Evolutionary conservation across 164 flowering plant genomes (phyloP), one percentile per base, ranked within the genome.

Genomic region (Macadamia integrifolia): DNA sequence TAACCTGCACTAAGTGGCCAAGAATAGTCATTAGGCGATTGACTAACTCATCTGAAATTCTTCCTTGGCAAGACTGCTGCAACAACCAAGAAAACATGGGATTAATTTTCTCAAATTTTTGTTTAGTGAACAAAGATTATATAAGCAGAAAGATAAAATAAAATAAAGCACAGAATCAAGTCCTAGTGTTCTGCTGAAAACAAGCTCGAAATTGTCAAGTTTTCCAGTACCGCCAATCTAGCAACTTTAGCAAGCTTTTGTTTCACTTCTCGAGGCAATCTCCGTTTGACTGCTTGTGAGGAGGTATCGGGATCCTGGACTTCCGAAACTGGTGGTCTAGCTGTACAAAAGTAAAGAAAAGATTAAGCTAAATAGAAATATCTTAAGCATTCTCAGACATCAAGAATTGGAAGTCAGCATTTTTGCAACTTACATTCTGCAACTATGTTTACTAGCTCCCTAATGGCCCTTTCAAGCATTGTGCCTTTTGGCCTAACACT

Each of bases 211-310:
- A 50, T 11, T 35, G 40, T 5, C 3, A 35, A 35, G 40, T 35
- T 35, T 31, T 66, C 58, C 18, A 62, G 59, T 93, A 95, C 99
- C 94, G 96, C 94, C 68, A 92, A 61, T 83, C 93, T 87, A 70
- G 99, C 98, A 84, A 95, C 96, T 92, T 91, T 95, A 66, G 90
- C 97, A 82, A 95, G 94, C 83, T 87, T 95, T 74, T 85, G 85
- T 77, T 95, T 95, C 72, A 95, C 78, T 77, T 92, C 99, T 66
- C 81, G 84, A 52, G 99, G 93, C 78, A 95, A 83, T 76, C 99
- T 90, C 80, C 96, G 86, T 79, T 95, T 95, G 59, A 89, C 75
- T 31, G 83, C 85, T 69, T 89, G 98, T 35, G 84, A 73, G 64
- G 95, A 77, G 67, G 70, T 70, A 81, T 95, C 98, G 68, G 84